Evolutionary conservation across 2,329 filamentous ascomycete species (phyloP).

Genomic region (Aspergillus sp.): DNA sequence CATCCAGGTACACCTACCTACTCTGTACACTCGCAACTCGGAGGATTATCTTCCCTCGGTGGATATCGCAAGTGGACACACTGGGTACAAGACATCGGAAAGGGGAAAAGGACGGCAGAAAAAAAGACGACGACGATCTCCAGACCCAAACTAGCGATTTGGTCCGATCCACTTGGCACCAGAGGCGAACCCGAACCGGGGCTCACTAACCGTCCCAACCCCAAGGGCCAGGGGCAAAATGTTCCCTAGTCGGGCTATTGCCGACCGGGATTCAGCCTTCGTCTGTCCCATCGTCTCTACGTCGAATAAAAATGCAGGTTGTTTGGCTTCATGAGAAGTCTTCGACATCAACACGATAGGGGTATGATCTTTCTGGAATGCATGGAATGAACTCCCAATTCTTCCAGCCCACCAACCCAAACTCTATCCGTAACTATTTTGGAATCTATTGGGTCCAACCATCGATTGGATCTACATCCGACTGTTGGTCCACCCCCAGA

Average conservation of each 20-base stretch:
- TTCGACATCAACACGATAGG: too few species aligned
- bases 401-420: not conserved
- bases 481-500: not conserved
- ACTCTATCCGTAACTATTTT: not conserved
- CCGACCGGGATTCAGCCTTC: not conserved
- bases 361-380: not conserved
- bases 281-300: too few species aligned
- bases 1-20: too few species aligned
- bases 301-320: too few species aligned
- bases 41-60: not conserved
- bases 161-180: not conserved
- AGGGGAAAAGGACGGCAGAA: not conserved
- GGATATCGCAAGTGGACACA: not conserved
- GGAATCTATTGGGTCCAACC: not conserved
- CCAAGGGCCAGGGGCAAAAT: not conserved
- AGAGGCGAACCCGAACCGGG: not conserved
- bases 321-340: too few species aligned
- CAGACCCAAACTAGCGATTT: not conserved
- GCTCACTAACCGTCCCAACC: not conserved
- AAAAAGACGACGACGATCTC: not conserved
- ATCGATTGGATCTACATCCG: not conserved
- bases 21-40: too few species aligned
- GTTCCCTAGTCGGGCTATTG: too few species aligned
- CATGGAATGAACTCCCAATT: not conserved
- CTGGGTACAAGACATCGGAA: not conserved